Conservation (phyloP, 306 rosid genomes). For the peach (Prunus persica) region Prunus_persica_NCBIv2 NC_034014.1:24966001-24966500, state of each 20-base stretch:
- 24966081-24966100: constrained; percentile 69
- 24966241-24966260: constrained; percentile 68
- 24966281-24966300: constrained; percentile 87
- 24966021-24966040: constrained; percentile 53
- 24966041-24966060: constrained; percentile 54
- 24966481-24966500: constrained; percentile 61
- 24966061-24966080: constrained; percentile 71
- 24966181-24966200: constrained; percentile 43
- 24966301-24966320: constrained; percentile 76
- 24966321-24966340: constrained; percentile 93
- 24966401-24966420: constrained; percentile 78
- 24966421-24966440: constrained; percentile 90
- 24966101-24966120: constrained; percentile 57
- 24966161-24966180: constrained; percentile 50
- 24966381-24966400: constrained; percentile 80
- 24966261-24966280: constrained; percentile 62
- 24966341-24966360: constrained; percentile 60
- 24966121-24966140: constrained; percentile 57
- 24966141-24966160: constrained; percentile 44
- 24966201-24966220: constrained; percentile 35
- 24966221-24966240: constrained; percentile 39
- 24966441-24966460: constrained; percentile 98
- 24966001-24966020: constrained; percentile 39
- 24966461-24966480: constrained; percentile 89
- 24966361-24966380: constrained; percentile 71